Evolutionary conservation across 257 asterid species (phyloP).

Genomic region (Nicotiana otophora): DNA sequence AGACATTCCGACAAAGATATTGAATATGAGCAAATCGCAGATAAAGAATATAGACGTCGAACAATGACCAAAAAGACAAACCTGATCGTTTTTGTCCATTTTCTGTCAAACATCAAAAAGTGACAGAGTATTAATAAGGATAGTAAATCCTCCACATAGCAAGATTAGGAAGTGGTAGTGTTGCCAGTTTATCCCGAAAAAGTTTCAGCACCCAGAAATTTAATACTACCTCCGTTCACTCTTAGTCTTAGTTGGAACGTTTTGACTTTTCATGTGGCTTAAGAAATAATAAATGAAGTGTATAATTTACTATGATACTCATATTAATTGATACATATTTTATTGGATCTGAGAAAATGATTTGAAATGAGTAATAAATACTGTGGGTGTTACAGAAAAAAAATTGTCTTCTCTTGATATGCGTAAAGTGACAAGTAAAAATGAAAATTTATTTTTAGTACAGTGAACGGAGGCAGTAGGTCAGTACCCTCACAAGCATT

Average conservation of each 20-base stretch:
- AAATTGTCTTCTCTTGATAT: no score
- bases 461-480: background rate
- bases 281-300: no score
- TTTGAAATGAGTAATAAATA: no score
- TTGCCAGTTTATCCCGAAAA: background rate
- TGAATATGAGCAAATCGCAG: background rate
- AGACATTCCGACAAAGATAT: background rate
- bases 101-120: conserved; percentile 26
- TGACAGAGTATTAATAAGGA: background rate
- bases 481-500: background rate
- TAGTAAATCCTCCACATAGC: background rate
- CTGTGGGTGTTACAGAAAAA: no score
- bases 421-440: no score
- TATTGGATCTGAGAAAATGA: no score
- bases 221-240: background rate
- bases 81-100: conserved; percentile 32
- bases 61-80: conserved; percentile 17
- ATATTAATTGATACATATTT: no score
- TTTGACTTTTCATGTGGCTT: no score
- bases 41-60: background rate
- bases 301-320: no score
- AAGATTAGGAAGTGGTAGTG: background rate
- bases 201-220: background rate
- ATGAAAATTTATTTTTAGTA: no score
- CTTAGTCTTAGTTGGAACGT: no score